These are phyloP conservation scores for Rhododendron ovatum DNA, from an alignment of 148 eudicot genomes.

Conservation along the genomic window DNA sequence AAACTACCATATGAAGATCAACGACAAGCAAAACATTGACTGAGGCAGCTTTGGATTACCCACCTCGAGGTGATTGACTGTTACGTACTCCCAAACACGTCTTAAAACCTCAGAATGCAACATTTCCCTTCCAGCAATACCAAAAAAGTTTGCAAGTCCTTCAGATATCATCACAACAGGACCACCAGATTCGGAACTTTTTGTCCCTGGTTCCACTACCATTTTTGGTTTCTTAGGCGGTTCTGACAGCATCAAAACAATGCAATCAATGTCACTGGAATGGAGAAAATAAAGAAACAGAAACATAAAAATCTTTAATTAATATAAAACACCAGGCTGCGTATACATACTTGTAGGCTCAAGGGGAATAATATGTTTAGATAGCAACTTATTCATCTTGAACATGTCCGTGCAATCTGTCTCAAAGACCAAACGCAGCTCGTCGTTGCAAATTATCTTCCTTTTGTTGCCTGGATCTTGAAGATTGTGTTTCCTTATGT, in stretches of 20 bases:
- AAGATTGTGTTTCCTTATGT: slow-evolving; percentile 89
- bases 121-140: slow-evolving; percentile 50
- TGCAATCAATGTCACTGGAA: slow-evolving; percentile 16
- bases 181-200: slow-evolving; percentile 30
- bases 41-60: slow-evolving; percentile 13
- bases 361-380: slow-evolving; percentile 56
- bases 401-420: slow-evolving; percentile 66
- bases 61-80: slow-evolving; percentile 55
- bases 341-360: slow-evolving; percentile 41
- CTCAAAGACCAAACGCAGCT: slow-evolving; percentile 58
- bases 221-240: slow-evolving; percentile 42
- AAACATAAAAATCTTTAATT: not conserved
- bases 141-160: slow-evolving; percentile 53
- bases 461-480: slow-evolving; percentile 97
- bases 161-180: slow-evolving; percentile 52
- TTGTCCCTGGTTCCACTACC: slow-evolving; percentile 31
- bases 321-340: not conserved
- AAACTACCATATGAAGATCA: not conserved
- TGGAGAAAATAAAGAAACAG: not conserved
- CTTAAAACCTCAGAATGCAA: slow-evolving; percentile 43
- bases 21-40: slow-evolving; percentile 9
- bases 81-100: slow-evolving; percentile 52
- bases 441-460: slow-evolving; percentile 67
- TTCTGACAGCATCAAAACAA: slow-evolving; percentile 37
- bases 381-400: slow-evolving; percentile 67